Evolutionary conservation across 192 early-diverging fungal species (phyloP).

Genomic region (Mortierella antarctica): DNA sequence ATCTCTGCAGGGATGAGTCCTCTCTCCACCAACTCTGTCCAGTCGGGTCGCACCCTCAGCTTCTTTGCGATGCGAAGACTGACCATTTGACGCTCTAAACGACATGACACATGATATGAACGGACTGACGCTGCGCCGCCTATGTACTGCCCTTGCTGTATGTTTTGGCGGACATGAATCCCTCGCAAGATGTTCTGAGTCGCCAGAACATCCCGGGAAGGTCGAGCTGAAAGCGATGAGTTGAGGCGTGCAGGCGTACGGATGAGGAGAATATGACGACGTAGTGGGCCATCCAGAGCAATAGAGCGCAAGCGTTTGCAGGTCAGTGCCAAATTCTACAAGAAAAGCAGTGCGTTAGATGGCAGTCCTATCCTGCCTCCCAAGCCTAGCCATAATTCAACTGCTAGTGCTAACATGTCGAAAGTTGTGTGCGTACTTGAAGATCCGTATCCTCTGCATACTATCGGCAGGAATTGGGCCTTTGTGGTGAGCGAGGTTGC

Average conservation of each 20-base stretch:
- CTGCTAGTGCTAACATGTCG: no score
- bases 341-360: background rate
- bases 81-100: constrained; percentile 31
- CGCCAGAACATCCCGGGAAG: constrained; percentile 28
- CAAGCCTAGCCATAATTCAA: no score
- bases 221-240: constrained; percentile 22
- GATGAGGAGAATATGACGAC: constrained; percentile 43
- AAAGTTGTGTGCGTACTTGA: constrained; percentile 11
- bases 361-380: no score
- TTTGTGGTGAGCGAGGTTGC: background rate
- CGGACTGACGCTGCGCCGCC: constrained; percentile 17
- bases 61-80: constrained; percentile 28
- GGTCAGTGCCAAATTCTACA: constrained; percentile 18
- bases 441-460: constrained; percentile 39
- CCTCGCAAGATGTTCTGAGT: constrained; percentile 35
- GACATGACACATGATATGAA: constrained; percentile 30
- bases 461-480: background rate
- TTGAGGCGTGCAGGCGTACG: constrained; percentile 36
- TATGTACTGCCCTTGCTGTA: constrained; percentile 36
- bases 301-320: constrained; percentile 25
- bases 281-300: constrained; percentile 31
- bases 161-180: constrained; percentile 35
- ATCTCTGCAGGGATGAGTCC: constrained; percentile 37
- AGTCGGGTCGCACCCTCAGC: constrained; percentile 21
- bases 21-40: constrained; percentile 32